These are phyloP conservation scores for Pythium periplocum DNA, from an alignment of 352 stramenopile genomes.

Conservation along the genomic window DNA sequence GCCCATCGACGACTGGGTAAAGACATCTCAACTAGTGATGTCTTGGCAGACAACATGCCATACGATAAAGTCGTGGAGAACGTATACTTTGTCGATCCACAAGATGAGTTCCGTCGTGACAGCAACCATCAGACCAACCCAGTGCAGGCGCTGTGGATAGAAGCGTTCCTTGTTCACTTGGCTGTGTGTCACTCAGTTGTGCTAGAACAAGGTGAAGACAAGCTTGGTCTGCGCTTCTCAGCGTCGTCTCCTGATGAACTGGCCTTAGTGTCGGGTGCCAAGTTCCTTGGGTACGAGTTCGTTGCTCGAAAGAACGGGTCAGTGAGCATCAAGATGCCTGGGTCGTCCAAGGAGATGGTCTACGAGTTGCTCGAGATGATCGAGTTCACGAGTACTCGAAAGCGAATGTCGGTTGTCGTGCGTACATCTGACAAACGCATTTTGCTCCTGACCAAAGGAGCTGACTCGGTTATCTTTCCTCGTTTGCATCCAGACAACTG, in stretches of 20 bases:
- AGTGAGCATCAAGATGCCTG: constrained; percentile 44
- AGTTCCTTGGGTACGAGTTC: constrained; percentile 82
- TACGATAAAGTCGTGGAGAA: constrained; percentile 57
- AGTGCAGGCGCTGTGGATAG: constrained; percentile 63
- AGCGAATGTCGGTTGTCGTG: constrained; percentile 98
- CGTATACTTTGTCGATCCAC: constrained; percentile 77
- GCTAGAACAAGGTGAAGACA: constrained; percentile 50
- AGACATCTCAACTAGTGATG: constrained; percentile 67
- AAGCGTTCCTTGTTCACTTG: constrained; percentile 77
- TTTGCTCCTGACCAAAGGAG: constrained; percentile 78
- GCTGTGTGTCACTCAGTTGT: constrained; percentile 85
- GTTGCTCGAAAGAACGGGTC: constrained; percentile 53
- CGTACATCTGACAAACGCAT: constrained; percentile 61
- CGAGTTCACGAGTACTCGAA: constrained; percentile 97
- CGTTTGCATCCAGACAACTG: constrained; percentile 35
- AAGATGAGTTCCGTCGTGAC: constrained; percentile 54
- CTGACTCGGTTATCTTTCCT: constrained; percentile 80
- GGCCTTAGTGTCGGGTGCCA: constrained; percentile 71
- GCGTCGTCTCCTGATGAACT: constrained; percentile 81
- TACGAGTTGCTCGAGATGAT: constrained; percentile 94
- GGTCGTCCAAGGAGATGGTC: constrained; percentile 26
- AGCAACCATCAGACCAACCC: constrained; percentile 33
- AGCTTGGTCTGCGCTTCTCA: constrained; percentile 45
- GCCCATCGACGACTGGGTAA: constrained; percentile 65
- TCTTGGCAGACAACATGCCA: constrained; percentile 61